Conservation (phyloP, 139 green algal genomes). For the Edaphochlamys debaryana region DNA sequence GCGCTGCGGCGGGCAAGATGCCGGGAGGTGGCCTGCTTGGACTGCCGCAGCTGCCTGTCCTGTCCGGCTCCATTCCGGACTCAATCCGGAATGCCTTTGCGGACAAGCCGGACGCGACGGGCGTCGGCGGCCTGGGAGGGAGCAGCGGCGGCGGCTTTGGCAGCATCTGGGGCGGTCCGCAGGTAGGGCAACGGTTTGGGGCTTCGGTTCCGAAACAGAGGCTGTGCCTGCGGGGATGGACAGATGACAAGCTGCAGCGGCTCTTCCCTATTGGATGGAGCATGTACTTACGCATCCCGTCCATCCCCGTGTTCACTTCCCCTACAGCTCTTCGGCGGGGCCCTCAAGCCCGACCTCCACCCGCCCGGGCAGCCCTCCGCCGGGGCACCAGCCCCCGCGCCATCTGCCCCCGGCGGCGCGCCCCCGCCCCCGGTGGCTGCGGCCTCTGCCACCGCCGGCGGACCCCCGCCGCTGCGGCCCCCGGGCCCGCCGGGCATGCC, state of each 20-base stretch:
- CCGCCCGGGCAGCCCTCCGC: background rate
- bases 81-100: conserved; percentile 22
- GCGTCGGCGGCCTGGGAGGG: background rate
- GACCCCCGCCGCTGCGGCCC: background rate
- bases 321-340: conserved; percentile 11
- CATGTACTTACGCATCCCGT: too few species aligned
- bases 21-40: too few species aligned
- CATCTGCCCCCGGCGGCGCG: background rate
- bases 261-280: too few species aligned
- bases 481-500: background rate
- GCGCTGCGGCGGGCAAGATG: too few species aligned
- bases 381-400: background rate
- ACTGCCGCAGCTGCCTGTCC: conserved; percentile 16
- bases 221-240: too few species aligned
- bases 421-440: background rate
- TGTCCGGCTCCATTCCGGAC: conserved; percentile 30
- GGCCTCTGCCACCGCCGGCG: background rate
- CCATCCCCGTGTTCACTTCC: background rate
- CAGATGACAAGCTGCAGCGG: too few species aligned
- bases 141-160: background rate
- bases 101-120: background rate
- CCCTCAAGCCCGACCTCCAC: background rate
- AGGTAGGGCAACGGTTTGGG: background rate
- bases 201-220: too few species aligned
- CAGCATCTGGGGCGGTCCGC: conserved; percentile 23